These are phyloP conservation scores for Xanthoconium separans DNA, from an alignment of 1,284 basidiomycete species.

Conservation along the genomic window DNA sequence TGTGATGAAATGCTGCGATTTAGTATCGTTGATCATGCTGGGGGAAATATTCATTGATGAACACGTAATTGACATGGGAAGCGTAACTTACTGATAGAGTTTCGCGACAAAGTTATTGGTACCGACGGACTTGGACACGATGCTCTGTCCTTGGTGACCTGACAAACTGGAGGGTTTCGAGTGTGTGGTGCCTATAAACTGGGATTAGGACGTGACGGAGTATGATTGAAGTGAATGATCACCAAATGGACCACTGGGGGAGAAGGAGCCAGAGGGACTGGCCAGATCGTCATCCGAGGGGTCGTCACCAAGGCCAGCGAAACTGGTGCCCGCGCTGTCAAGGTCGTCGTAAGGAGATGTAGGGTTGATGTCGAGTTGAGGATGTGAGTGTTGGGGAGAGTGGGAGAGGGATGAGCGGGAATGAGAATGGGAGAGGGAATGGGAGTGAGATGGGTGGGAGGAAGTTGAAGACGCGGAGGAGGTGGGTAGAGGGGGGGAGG, in stretches of 20 bases:
- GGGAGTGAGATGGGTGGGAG: constrained; percentile 32
- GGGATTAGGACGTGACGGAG: not conserved
- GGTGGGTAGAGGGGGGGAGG: constrained; percentile 27
- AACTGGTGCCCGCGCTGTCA: constrained; percentile 17
- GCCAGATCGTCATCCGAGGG: constrained; percentile 29
- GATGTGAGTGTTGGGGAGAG: constrained; percentile 18
- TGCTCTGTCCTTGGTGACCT: constrained; percentile 37
- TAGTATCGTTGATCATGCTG: constrained; percentile 81
- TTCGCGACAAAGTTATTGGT: constrained; percentile 84
- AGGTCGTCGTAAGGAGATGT: constrained; percentile 29
- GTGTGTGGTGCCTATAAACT: constrained; percentile 7
- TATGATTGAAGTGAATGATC: not conserved
- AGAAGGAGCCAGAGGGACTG: constrained; percentile 18
- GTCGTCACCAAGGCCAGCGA: constrained; percentile 22
- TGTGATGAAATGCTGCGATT: constrained; percentile 71
- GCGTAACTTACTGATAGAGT: constrained; percentile 69
- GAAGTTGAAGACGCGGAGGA: constrained; percentile 24
- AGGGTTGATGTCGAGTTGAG: constrained; percentile 24
- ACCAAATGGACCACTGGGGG: constrained; percentile 15
- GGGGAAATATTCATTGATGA: not conserved
- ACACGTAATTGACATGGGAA: constrained; percentile 1
- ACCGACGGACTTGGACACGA: constrained; percentile 62
- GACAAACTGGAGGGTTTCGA: constrained; percentile 15
- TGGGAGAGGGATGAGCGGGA: constrained; percentile 33
- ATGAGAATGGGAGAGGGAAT: constrained; percentile 29